Evolutionary conservation across 352 stramenopile genomes (phyloP).

Genomic region (Globisporangium rhizosaccharum): DNA sequence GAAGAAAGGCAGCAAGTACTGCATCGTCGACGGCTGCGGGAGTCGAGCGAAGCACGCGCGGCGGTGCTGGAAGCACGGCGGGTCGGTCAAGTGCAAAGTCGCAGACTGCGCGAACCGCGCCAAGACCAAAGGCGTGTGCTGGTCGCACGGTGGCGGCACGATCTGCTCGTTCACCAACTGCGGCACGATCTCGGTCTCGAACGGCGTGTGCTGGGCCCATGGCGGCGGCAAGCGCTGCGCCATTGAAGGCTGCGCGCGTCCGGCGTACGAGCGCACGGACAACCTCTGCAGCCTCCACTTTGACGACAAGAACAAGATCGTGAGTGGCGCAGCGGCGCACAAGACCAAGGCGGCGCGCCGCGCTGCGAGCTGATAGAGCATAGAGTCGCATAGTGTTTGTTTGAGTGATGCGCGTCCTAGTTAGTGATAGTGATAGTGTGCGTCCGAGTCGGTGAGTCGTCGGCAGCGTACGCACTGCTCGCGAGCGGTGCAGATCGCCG

Average conservation of each 20-base stretch:
- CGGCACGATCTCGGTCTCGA: slow-evolving; percentile 46
- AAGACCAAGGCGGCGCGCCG: no score
- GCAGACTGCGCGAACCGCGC: slow-evolving; percentile 44
- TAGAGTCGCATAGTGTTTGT: no score
- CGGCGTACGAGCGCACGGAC: slow-evolving; percentile 47
- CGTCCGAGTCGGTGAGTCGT: no score
- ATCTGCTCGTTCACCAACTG: slow-evolving; percentile 39
- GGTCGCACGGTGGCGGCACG: slow-evolving; percentile 54
- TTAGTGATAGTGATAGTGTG: no score
- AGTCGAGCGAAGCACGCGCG: slow-evolving; percentile 49
- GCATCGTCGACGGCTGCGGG: slow-evolving; percentile 41
- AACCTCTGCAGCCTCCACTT: slow-evolving; percentile 48
- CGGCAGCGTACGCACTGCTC: no score
- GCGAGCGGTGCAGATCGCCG: no score
- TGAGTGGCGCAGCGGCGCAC: no score
- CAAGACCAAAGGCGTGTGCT: slow-evolving; percentile 59
- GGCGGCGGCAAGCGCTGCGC: slow-evolving; percentile 22
- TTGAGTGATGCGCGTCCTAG: no score
- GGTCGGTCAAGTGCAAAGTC: slow-evolving; percentile 57
- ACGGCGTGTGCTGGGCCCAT: slow-evolving; percentile 47
- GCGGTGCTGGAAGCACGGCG: slow-evolving; percentile 51
- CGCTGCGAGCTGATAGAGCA: no score
- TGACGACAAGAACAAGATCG: slow-evolving; percentile 6
- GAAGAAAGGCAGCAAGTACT: slow-evolving; percentile 58
- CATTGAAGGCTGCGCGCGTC: slow-evolving; percentile 19